Base-by-base conservation (phyloP, 2,329 filamentous ascomycete genomes). In the Leptographium procerum region DNA sequence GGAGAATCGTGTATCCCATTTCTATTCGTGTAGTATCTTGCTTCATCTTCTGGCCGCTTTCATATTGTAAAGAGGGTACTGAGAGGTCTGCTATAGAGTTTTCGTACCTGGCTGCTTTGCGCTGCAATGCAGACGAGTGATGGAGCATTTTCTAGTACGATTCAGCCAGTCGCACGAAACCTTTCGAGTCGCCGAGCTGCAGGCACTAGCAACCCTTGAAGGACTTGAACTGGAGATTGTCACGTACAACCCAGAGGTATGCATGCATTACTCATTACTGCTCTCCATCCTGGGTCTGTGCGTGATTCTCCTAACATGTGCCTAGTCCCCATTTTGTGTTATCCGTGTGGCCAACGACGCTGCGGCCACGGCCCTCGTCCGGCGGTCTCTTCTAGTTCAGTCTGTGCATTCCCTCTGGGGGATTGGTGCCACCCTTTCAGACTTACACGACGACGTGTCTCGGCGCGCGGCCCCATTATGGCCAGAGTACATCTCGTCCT, bases 331-430 rank as follows among this genome's bases (percentile, higher is more conserved):
- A 47, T 94, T 92, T 69, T 95, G 89, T 69, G 75, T 95, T 60
- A 79, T 96, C 56, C 78, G 77, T 54, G 77, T 96, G 16, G 77
- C 81, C 43, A 84, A 87, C 48, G 76, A 79, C 62, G 76, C 78
- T 26, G 82, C 83, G 26, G 91, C 91, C 8, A 76, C 76, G 55
- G 74, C 75, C 10, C 77, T 97, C 26, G 79, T 95, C 54, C 75
- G 78, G 55, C 86, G 92, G 62, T 90, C 89, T 52, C 88, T 97
- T 64, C 79, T 97, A 55, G 83, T 84, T 28, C 88, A 91, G 72
- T 85, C 83, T 52, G 88, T 97, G 64, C 89, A 94, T 74, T 90
- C 95, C 69, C 81, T 96, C 62, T 97, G 94, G 92, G 92, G 88
- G 22, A 74, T 76, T 40, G 91, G 87, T 16, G 66, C 73, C 13